Evolutionary conservation across 108 stramenopile species (phyloP), one percentile per base, ranked within the genome.

Genomic region (Cyclotella atomus): DNA sequence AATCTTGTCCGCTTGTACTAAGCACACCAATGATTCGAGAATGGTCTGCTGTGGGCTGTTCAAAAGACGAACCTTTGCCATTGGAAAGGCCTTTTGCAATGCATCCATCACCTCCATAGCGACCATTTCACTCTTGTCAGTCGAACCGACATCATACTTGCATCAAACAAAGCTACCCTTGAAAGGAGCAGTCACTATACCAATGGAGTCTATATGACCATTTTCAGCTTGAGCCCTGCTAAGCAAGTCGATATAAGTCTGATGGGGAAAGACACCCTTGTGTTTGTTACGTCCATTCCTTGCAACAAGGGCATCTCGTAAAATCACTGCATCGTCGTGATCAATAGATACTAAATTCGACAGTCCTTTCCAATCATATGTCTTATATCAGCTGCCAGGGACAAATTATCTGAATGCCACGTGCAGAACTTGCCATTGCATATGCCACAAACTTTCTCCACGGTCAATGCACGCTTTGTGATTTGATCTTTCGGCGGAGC

Each of bases 251-350:
- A 60, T 20, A 19, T 60, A 60, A 20, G 59, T 60, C 19, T 6
- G 16, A 60, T 60, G 59, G 1, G 59, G 59, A 19, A 60, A 60
- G 10, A 60, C n/a, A 3, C 59, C 59, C 34, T 60, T 60, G 16
- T 36, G 3, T 20, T 60, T 34, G 20, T 34, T 60, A 19, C 5
- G n/a, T 36, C 59, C 59, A 36, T 4, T 20, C 14, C 19, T 14
- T 5, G 34, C 17, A 20, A n/a, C 7, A 4, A 60, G 34, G 17
- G n/a, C 59, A 60, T 60, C 59, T n/a, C 59, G 34, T n/a, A 60
- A 60, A 36, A 60, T 60, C 12, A 60, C 34, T 4, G 59, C 59
- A 36, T 60, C 34, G 36, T 60, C 59, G 34, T 60, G 34, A 60
- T 9, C 0, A 41, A 43, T 41, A 7, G 34, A 12, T 4, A 41